Conservation (phyloP, 805 yeast species). For the Clavispora santaluciae region DNA sequence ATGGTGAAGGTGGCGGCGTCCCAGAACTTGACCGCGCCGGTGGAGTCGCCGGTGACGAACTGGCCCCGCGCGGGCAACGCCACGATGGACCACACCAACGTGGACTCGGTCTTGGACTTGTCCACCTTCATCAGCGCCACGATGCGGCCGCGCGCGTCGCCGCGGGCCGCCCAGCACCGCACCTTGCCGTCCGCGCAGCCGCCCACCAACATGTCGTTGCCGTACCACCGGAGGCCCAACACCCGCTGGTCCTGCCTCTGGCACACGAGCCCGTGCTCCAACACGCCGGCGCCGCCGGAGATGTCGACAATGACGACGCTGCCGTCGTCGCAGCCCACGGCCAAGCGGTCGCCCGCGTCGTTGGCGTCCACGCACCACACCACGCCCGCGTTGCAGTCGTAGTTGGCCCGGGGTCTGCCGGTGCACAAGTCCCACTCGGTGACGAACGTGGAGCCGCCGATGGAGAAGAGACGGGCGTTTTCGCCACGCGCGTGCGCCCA, state of each 20-base stretch:
- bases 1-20: constrained; percentile 72
- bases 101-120: constrained; percentile 76
- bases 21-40: constrained; percentile 93
- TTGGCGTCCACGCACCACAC: constrained; percentile 84
- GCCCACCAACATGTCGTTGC: constrained; percentile 64
- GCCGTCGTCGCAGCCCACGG: constrained; percentile 96
- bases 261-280: constrained; percentile 71
- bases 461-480: constrained; percentile 72
- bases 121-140: constrained; percentile 87
- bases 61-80: constrained; percentile 62
- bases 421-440: constrained; percentile 89
- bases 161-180: constrained; percentile 63
- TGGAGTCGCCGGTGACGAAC: constrained; percentile 93
- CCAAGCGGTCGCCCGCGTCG: constrained; percentile 55
- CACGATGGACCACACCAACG: constrained; percentile 84
- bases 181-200: constrained; percentile 96
- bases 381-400: constrained; percentile 89
- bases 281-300: constrained; percentile 78
- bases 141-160: constrained; percentile 58
- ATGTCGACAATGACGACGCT: constrained; percentile 77
- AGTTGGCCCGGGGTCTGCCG: constrained; percentile 67
- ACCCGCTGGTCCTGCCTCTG: constrained; percentile 84
- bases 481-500: constrained; percentile 59
- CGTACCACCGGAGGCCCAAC: constrained; percentile 72
- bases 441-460: constrained; percentile 86